These are phyloP conservation scores for Ophiobolus disseminans DNA, from an alignment of 2,329 filamentous ascomycete genomes.

Conservation along the genomic window DNA sequence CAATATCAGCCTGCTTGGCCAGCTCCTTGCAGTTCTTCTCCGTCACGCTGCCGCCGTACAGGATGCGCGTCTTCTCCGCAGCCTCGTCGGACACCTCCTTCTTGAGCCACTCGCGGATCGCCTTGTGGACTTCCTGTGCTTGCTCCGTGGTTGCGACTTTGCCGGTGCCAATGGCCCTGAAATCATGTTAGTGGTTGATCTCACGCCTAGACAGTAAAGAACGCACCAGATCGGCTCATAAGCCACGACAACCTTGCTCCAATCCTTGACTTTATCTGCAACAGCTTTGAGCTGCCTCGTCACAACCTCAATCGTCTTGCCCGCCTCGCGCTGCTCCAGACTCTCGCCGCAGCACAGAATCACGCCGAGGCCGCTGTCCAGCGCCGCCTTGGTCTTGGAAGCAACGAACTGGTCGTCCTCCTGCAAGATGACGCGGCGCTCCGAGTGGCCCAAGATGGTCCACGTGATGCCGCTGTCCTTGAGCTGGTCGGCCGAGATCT, in stretches of 20 bases:
- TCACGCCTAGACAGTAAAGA: background rate
- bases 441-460: constrained; percentile 92
- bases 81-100: constrained; percentile 77
- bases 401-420: constrained; percentile 86
- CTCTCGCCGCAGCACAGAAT: constrained; percentile 98
- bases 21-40: constrained; percentile 98
- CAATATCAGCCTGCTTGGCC: constrained; percentile 90
- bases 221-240: constrained; percentile 97
- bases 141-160: constrained; percentile 54
- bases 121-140: constrained; percentile 63
- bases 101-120: constrained; percentile 85
- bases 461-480: constrained; percentile 88
- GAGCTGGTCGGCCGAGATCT: constrained; percentile 91
- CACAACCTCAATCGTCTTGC: constrained; percentile 85
- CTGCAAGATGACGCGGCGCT: constrained; percentile 87
- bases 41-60: constrained; percentile 95
- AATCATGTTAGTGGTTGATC: constrained; percentile 26
- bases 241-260: constrained; percentile 93
- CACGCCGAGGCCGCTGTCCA: constrained; percentile 85
- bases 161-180: constrained; percentile 80
- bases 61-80: constrained; percentile 86
- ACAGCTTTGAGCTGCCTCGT: constrained; percentile 86
- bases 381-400: constrained; percentile 90
- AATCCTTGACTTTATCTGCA: constrained; percentile 79
- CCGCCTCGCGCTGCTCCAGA: constrained; percentile 86